Base-by-base conservation (phyloP, 140 eudicot species). In the Cichorium intybus region DNA sequence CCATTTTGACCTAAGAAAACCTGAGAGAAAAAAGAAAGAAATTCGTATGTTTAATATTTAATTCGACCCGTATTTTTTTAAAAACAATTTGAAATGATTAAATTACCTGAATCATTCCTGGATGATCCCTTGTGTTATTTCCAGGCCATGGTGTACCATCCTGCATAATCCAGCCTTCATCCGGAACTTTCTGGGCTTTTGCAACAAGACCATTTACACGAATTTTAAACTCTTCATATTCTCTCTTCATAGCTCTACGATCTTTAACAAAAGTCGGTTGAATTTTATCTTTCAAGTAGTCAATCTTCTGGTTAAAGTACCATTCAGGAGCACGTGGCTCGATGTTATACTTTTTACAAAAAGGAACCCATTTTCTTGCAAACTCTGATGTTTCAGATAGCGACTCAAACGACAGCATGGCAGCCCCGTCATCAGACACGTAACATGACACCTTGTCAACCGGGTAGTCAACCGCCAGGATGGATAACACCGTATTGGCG, bases 111-210 rank as follows among this genome's bases (percentile, higher is more conserved):
- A 92, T 92, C 98, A 92, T 92, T 75, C 98, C 98, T 1, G 98
- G 98, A 78, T 92, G 98, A 77, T 92, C 98, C 68, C 98, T 81
- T 27, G 95, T 88, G 68, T 92, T 92, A 66, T 92, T 92, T 53
- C 96, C 98, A 17, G 98, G 98, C 98, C 98, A 92, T 27, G 98
- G 98, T 49, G 98, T 92, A 62, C 98, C 98, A 81, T 92, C 98
- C 79, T 88, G 98, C 98, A 92, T 92, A 70, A 82, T 77, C 98
- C 98, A 92, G 20, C 98, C 98, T 75, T 92, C 96, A 72, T 92
- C 98, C 15, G 98, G 98, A 34, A 92, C 88, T 68, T 92, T 92
- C 64, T 20, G 78, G 34, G 96, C 98, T 73, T 88, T 92, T 63
- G 93, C 91, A 71, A 92, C 96, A 46, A 88, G 96, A 29, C 82